Percentiles rank a stretch among this genome's conserved stretches.
phyloP scores from a whole-genome alignment of 345 rosid genomes.

The Eucalyptus pauciflora region DNA sequence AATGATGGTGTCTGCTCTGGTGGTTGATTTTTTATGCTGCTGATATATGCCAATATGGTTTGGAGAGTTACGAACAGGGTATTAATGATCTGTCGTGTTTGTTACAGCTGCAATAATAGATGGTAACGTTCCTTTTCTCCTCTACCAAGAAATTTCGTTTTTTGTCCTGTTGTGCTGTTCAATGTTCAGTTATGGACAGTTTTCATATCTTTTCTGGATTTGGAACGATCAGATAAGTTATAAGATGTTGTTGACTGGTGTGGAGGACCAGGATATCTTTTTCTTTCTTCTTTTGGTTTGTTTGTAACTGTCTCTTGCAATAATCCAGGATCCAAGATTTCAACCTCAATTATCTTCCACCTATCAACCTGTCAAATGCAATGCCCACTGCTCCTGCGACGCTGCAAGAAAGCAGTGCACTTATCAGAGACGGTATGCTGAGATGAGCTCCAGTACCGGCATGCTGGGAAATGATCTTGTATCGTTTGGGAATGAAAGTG shows the following conservation, averaged over 20 bases:
- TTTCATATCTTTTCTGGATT: background rate
- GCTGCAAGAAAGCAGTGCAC: slow-evolving; percentile 39
- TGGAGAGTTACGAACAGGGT: background rate
- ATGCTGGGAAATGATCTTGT: slow-evolving; percentile 70
- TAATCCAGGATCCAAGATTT: slow-evolving; percentile 71
- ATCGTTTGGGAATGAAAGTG: slow-evolving; percentile 79
- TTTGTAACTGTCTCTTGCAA: background rate
- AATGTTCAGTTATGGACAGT: background rate
- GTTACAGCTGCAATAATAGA: background rate
- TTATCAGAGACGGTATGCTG: slow-evolving; percentile 85
- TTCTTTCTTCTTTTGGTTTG: background rate
- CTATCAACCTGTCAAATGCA: slow-evolving; percentile 68
- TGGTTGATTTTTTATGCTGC: background rate
- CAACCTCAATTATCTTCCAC: slow-evolving; percentile 65
- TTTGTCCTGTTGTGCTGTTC: background rate
- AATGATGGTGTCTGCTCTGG: background rate
- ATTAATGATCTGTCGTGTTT: background rate
- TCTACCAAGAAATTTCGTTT: background rate
- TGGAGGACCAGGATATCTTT: background rate
- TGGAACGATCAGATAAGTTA: background rate
- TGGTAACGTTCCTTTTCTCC: background rate
- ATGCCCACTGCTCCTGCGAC: slow-evolving; percentile 64
- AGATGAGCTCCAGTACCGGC: slow-evolving; percentile 83
- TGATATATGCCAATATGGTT: background rate
- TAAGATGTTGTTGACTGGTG: background rate